Base-by-base conservation (phyloP, 345 rosid genomes). In the Syzygium aromaticum region DNA sequence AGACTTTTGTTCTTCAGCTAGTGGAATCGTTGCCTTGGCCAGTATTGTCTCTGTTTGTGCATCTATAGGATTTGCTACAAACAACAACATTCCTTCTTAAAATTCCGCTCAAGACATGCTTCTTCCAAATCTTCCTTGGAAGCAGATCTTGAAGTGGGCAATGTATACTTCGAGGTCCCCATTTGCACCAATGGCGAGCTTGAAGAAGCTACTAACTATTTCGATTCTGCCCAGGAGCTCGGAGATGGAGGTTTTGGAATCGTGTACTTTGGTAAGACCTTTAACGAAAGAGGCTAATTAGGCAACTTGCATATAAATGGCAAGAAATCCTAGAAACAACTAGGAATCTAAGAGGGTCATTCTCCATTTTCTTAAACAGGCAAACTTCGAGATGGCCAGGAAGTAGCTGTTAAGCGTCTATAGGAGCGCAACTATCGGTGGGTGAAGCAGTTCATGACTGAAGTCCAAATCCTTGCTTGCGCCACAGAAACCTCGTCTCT, bases 241-340 rank as follows among this genome's bases (percentile, higher is more conserved):
- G 97, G 97, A 87, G 94, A 91, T 89, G 97, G 98, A 57, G 98
- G 98, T 46, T 94, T 90, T 86, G 98, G 98, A 83, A 92, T 93
- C 23, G 98, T 95, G 1, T 94, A 94, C 88, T 86, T 91, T 77
- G 98, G 96, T 95, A 89, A 92, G 91, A 89, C 88, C 25, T 22
- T n/a, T 53, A n/a, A 85, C 0, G 57, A 56, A 51, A 25, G 63
- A 27, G 27, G 49, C 27, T 85, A 19, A 14, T 23, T 15, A 6
- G 61, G 16, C 23, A 40, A n/a, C 51, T n/a, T 22, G 51, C 13
- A 33, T 43, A 21, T 49, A 30, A 30, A 53, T 21, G 19, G 51
- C 49, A 27, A 30, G 19, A 57, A 51, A 1, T 51, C 43, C 52
- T 30, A 27, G 64, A 59, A 59, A 59, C 64, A 27, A 27, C 64